Conservation (phyloP, 2,329 filamentous ascomycete genomes). For the Colletotrichum cordylinicola region DNA sequence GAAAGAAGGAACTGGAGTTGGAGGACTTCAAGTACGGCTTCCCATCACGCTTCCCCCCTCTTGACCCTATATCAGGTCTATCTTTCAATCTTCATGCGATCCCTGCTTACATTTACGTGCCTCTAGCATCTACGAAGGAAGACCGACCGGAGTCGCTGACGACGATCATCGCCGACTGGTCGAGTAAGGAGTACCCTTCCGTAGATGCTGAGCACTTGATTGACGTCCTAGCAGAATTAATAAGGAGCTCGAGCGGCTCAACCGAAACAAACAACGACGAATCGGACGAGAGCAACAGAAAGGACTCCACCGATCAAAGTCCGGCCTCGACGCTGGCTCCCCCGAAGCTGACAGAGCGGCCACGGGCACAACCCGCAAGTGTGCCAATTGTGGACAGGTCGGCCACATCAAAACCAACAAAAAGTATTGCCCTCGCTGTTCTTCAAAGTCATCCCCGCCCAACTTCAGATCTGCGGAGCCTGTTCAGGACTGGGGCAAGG, state of each 20-base stretch:
- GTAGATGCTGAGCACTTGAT: conserved; percentile 20
- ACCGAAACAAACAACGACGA: conserved; percentile 90
- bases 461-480: background rate
- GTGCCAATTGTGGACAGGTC: conserved; percentile 95
- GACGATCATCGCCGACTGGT: conserved; percentile 23
- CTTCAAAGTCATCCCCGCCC: conserved; percentile 28
- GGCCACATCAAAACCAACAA: conserved; percentile 99
- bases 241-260: conserved; percentile 80
- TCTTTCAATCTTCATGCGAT: conserved; percentile 17
- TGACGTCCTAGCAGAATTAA: conserved; percentile 58
- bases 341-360: conserved; percentile 59
- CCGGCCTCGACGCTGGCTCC: conserved; percentile 48
- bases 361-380: conserved; percentile 83
- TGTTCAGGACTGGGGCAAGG: conserved; percentile 20
- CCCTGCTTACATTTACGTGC: conserved; percentile 21
- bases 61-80: conserved; percentile 13
- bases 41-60: background rate
- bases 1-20: conserved; percentile 73
- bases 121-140: conserved; percentile 26
- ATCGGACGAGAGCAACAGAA: conserved; percentile 92
- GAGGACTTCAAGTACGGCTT: conserved; percentile 45
- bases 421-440: conserved; percentile 68
- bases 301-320: conserved; percentile 53
- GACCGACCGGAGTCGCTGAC: conserved; percentile 21
- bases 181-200: conserved; percentile 19